Evolutionary conservation across 768 basidiomycete species (phyloP).

Genomic region (Leccinellum albellum): DNA sequence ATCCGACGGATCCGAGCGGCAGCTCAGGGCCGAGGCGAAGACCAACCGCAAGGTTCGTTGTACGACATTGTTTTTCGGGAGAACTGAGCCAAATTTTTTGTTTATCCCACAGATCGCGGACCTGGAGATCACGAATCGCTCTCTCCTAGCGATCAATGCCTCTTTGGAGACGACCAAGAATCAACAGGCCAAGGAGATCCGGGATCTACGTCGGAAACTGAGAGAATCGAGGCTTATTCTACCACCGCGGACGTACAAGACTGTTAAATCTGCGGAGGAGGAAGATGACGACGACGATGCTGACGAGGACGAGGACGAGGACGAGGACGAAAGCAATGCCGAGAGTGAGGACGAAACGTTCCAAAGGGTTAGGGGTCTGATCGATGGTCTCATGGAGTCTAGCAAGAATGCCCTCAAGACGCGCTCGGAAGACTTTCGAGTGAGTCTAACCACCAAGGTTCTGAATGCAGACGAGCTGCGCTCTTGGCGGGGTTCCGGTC

Average conservation of each 20-base stretch:
- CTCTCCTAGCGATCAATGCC: conserved; percentile 80
- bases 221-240: conserved; percentile 79
- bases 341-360: conserved; percentile 48
- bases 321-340: conserved; percentile 39
- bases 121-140: conserved; percentile 86
- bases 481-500: conserved; percentile 47
- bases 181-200: conserved; percentile 79
- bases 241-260: conserved; percentile 60
- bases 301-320: conserved; percentile 34
- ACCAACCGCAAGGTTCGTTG: conserved; percentile 75
- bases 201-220: conserved; percentile 75
- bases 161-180: conserved; percentile 78
- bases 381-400: conserved; percentile 58
- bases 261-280: conserved; percentile 48
- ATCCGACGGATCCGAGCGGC: conserved; percentile 40
- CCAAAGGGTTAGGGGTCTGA: conserved; percentile 55
- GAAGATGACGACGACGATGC: too few species aligned
- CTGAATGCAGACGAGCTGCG: conserved; percentile 70
- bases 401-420: conserved; percentile 62
- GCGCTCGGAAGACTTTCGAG: conserved; percentile 49
- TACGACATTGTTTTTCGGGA: not conserved
- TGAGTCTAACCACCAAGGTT: conserved; percentile 57
- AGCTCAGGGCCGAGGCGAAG: conserved; percentile 70
- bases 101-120: conserved; percentile 70
- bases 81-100: conserved; percentile 2